Percentiles rank a stretch among this genome's conserved stretches.
Evolutionary conservation across 768 basidiomycete species (phyloP).

Genomic region (Mrakia gelida): DNA sequence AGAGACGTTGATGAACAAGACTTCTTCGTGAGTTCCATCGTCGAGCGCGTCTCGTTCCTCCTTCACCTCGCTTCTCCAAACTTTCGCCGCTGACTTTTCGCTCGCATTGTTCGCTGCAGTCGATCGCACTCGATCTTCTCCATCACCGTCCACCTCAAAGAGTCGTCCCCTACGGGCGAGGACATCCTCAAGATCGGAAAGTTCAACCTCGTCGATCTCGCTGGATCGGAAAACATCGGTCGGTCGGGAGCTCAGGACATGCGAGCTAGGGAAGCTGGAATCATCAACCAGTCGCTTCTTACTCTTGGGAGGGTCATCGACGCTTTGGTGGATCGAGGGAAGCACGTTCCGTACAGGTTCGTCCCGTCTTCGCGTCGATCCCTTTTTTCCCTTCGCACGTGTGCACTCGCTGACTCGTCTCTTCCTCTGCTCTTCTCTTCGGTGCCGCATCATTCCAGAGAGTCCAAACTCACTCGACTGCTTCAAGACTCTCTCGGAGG

Average conservation of each 20-base stretch:
- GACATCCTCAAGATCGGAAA: conserved; percentile 91
- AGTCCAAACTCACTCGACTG: conserved; percentile 94
- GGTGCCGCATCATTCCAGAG: no score
- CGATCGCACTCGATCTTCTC: conserved; percentile 97
- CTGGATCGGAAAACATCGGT: conserved; percentile 96
- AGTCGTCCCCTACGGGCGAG: conserved; percentile 58
- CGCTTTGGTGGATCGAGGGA: conserved; percentile 82
- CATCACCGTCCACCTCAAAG: conserved; percentile 89
- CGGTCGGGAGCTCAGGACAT: conserved; percentile 92
- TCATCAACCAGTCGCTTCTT: conserved; percentile 95
- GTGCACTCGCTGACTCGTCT: not conserved
- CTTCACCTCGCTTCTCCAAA: no score
- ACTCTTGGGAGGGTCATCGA: conserved; percentile 96
- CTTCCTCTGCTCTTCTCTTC: no score
- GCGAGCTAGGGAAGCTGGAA: conserved; percentile 91
- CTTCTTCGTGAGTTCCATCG: conserved; percentile 62
- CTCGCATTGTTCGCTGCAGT: conserved; percentile 43
- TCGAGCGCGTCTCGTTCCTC: no score
- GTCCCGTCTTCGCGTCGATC: not conserved
- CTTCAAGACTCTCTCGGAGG: conserved; percentile 98
- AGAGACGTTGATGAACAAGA: conserved; percentile 95
- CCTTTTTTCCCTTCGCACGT: not conserved
- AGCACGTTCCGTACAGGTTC: conserved; percentile 87
- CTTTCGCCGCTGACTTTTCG: no score
- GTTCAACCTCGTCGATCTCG: conserved; percentile 92